Conservation (phyloP, 192 early-diverging fungal genomes). For the Entomortierella parvispora region DNA sequence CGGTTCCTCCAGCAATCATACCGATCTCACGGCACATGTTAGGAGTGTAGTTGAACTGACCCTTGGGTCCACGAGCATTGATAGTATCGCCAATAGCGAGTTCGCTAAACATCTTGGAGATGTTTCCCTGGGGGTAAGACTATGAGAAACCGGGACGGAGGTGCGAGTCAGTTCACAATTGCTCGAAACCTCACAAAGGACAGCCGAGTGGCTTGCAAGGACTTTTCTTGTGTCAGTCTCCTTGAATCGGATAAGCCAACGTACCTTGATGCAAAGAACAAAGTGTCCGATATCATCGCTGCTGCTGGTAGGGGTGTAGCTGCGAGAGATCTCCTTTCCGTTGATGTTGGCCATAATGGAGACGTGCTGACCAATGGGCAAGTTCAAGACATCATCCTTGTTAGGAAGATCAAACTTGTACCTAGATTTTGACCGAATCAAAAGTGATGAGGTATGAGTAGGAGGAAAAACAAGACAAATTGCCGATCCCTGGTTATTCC, state of each 20-base stretch:
- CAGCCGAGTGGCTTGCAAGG: too few relatives aligned
- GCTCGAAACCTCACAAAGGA: too few relatives aligned
- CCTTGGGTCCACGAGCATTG: conserved; percentile 88
- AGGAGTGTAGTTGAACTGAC: conserved; percentile 85
- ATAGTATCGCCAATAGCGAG: conserved; percentile 81
- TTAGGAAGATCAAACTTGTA: conserved; percentile 88
- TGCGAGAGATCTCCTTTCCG: conserved; percentile 85
- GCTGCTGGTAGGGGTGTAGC: conserved; percentile 91
- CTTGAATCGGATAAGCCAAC: too few relatives aligned
- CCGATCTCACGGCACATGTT: conserved; percentile 83
- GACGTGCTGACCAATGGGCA: conserved; percentile 96
- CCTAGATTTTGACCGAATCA: conserved; percentile 47
- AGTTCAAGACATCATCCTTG: conserved; percentile 74
- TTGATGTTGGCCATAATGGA: conserved; percentile 85
- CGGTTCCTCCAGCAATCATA: conserved; percentile 96
- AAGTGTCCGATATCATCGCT: conserved; percentile 89
- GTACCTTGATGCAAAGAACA: conserved; percentile 92
- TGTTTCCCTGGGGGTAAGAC: conserved; percentile 84
- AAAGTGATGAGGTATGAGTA: too few relatives aligned
- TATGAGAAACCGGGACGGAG: conserved; percentile 18
- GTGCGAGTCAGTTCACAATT: neutral
- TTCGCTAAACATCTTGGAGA: conserved; percentile 78
- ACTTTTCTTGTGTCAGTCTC: too few relatives aligned
- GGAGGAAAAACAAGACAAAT: too few relatives aligned
- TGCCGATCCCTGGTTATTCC: neutral